phyloP scores from a whole-genome alignment of 108 stramenopile genomes.

The Cyclotella choctawhatcheeana region DNA sequence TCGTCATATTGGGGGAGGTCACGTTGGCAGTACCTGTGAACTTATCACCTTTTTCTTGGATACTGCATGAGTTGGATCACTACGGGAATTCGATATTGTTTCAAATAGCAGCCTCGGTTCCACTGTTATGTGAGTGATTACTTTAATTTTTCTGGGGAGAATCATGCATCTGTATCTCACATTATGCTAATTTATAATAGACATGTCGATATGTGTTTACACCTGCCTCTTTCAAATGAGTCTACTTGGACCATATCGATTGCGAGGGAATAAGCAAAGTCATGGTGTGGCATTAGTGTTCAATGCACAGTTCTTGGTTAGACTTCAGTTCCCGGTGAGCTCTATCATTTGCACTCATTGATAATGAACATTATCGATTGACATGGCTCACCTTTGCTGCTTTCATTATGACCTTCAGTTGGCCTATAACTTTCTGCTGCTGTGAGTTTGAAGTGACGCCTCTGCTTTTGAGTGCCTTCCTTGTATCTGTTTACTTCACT shows the following conservation, averaged over 20 bases:
- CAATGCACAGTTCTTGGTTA: constrained; percentile 83
- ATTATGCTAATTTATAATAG: neutral
- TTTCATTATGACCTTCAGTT: no score
- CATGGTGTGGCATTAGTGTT: constrained; percentile 69
- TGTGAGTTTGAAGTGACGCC: constrained; percentile 49
- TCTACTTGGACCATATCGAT: constrained; percentile 58
- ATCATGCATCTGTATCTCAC: neutral
- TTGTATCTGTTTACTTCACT: no score
- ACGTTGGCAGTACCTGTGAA: constrained; percentile 51
- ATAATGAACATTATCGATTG: no score
- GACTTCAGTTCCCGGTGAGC: constrained; percentile 76
- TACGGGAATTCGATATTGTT: constrained; percentile 37
- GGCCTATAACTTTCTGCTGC: constrained; percentile 71
- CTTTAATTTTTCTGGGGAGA: neutral
- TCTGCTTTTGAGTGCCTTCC: no score
- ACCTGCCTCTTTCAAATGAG: constrained; percentile 58
- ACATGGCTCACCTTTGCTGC: no score
- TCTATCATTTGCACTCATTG: no score
- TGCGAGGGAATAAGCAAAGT: constrained; percentile 52
- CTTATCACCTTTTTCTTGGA: constrained; percentile 62
- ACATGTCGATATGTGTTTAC: constrained; percentile 67
- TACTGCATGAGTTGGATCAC: constrained; percentile 31
- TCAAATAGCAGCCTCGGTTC: constrained; percentile 56
- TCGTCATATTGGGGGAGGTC: constrained; percentile 73
- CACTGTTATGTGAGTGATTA: constrained; percentile 42